Evolutionary conservation across 2,329 filamentous ascomycete species (phyloP).

Genomic region (Plectosphaerella plurivora): DNA sequence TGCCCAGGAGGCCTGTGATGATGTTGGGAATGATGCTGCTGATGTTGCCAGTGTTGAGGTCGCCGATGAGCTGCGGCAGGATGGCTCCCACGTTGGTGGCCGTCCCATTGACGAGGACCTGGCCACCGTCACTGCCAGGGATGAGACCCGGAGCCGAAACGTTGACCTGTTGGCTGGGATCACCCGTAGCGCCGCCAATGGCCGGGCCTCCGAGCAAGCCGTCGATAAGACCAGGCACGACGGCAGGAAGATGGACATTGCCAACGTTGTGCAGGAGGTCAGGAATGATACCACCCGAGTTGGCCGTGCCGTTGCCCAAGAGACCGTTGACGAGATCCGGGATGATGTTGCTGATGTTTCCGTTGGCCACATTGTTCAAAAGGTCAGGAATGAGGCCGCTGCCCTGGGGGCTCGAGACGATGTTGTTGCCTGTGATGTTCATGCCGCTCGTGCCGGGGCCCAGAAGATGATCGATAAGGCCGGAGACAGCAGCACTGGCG

Average conservation of each 20-base stretch:
- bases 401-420: neutral
- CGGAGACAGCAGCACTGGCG: neutral
- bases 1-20: neutral
- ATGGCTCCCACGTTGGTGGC: neutral
- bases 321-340: neutral
- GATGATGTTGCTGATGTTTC: neutral
- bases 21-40: neutral
- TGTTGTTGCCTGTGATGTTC: neutral
- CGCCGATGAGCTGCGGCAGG: neutral
- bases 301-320: neutral
- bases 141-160: neutral
- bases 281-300: neutral
- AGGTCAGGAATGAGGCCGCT: neutral
- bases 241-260: neutral
- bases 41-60: neutral
- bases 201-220: neutral
- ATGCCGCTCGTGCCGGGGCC: neutral
- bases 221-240: neutral
- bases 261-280: neutral
- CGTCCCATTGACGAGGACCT: neutral
- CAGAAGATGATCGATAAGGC: neutral
- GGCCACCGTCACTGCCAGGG: neutral
- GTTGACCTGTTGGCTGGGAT: neutral
- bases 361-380: neutral
- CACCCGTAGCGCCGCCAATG: neutral